phyloP scores from a whole-genome alignment of 768 basidiomycete species.

The Agaricus subrufescens region DNA sequence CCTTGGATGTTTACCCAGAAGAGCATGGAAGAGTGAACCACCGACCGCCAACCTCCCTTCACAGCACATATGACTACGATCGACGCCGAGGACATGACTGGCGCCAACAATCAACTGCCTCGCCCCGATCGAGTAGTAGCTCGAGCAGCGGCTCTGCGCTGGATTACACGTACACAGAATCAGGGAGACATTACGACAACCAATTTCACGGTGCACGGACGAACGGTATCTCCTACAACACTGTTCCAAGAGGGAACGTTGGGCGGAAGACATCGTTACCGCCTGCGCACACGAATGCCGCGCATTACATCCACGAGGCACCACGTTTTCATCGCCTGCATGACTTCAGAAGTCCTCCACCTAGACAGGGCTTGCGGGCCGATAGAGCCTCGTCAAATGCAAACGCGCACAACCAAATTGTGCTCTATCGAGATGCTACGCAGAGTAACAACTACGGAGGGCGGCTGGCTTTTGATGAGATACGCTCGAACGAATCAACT shows the following conservation, averaged over 20 bases:
- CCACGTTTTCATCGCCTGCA: conserved; percentile 3
- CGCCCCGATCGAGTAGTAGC: not conserved
- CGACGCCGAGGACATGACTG: not conserved
- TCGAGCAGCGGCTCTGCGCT: conserved; percentile 2
- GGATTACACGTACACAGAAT: not conserved
- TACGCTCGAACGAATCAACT: conserved; percentile 2
- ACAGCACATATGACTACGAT: not conserved
- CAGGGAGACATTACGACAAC: not conserved
- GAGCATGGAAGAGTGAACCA: not conserved
- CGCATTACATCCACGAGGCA: not conserved
- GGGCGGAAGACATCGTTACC: not conserved
- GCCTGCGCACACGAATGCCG: not conserved
- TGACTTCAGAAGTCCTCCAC: not conserved
- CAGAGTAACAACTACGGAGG: not conserved
- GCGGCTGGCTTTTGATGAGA: not conserved
- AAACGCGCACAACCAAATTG: conserved; percentile 4
- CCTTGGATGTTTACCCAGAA: not conserved
- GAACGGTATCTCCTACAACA: conserved; percentile 2
- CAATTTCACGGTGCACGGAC: not conserved
- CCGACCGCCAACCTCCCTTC: not conserved
- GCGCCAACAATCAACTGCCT: not conserved
- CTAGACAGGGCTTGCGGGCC: not conserved
- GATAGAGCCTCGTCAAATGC: not conserved
- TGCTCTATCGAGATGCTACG: not conserved
- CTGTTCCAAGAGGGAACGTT: not conserved